Evolutionary conservation across 2,329 filamentous ascomycete species (phyloP), one percentile per base, ranked within the genome.

Genomic region (Xylariaceae sp.): DNA sequence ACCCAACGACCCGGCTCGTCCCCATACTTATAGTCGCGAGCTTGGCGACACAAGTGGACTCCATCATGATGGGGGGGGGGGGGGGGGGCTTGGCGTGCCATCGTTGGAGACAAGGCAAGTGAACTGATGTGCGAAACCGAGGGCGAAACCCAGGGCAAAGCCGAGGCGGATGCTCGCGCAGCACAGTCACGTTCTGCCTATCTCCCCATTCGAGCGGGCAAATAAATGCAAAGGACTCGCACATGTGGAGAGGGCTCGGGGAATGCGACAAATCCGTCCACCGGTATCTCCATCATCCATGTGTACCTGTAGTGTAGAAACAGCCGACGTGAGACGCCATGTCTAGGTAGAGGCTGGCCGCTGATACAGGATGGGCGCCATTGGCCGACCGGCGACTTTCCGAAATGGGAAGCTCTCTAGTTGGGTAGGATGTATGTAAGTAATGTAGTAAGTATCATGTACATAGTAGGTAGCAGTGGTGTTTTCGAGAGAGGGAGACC

Each of bases 81-180:
- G 19, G 19, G 19, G 19, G 19, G 19, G 19, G 19, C 19, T 19
- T 2, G 19, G 19, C 19, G 19, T 19, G 19, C 19, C 19, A 41
- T 41, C 19, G 12, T 5, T 8, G 8, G 39, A 5, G 12, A 11
- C n/a, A 41, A 12, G 39, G 9, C 26, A 34, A 35, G 42, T 11
- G 26, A 48, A 12, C 54, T 54, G 51, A 54, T 51, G 47, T 39
- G 26, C 32, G 30, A 54, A 34, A 29, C 8, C 37, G 37, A 31
- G 47, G 39, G 12, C 44, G 29, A 8, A 39, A 19, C 11, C 30
- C 47, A 55, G 52, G 49, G 53, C 56, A 58, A 58, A 49, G 53
- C 55, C 52, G 9, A 6, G 30, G 39, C 43, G 30, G 29, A 45
- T 29, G 43, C 3, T 37, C 8, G 35, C 35, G 35, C 8, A 7